Evolutionary conservation across 1,139 yeast species (phyloP), one percentile per base, ranked within the genome.

Genomic region (Saccharomyces hybrid): DNA sequence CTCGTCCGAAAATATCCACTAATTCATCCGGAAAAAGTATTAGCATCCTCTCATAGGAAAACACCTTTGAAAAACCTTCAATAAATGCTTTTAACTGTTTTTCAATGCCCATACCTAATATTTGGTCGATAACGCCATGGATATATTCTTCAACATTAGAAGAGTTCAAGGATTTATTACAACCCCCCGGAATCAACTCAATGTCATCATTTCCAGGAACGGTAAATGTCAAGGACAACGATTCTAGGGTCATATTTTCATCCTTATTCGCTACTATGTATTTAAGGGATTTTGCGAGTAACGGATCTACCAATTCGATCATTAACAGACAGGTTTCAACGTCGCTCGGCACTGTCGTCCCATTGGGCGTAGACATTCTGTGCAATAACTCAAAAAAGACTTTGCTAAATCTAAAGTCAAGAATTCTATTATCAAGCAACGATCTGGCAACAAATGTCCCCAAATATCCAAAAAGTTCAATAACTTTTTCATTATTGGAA

Each of bases 371-470:
- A 59, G 5, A 62, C 27, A 31, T 52, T 20, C 61, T 61, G 50
- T 68, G 69, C 4, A 76, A 67, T 23, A 84, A 57, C 57, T 76
- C 76, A 68, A 93, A 85, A 64, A 93, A 89, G 4, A 82, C 69
- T 0, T 83, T 79, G 65, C 84, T 89, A 70, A 93, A 84, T 53
- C 83, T 77, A 68, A 93, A 84, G 67, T 93, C 98, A 54, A 93
- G 79, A 53, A 91, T 83, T 59, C 98, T 76, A 14, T 90, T 85
- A 70, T 93, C 99, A 52, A 93, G 71, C 67, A 91, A 73, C 0
- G 97, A 87, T 57, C 98, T 76, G 0, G 96, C 97, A 55, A 91
- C 76, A 64, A 93, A 89, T 55, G 81, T 84, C 2, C 99, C 99
- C 56, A 93, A 71, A 20, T 82, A 77, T 20, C 77, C 76, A 69